phyloP scores from a whole-genome alignment of 441 rosid species.

The Populus hybrid region DNA sequence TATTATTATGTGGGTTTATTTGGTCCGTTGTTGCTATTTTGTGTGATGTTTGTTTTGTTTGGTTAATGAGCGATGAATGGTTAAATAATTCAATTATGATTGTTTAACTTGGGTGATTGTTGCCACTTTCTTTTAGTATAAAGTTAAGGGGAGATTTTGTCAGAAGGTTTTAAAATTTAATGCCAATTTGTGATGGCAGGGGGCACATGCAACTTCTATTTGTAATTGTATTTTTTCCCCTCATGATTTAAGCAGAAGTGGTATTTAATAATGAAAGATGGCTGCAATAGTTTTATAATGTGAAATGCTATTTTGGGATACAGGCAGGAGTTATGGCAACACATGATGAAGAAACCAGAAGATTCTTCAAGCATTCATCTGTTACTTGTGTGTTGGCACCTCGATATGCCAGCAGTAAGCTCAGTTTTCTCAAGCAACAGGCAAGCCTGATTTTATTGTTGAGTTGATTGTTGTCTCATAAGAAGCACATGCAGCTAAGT shows the following conservation, averaged over 20 bases:
- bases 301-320: conserved; percentile 9
- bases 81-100: neutral
- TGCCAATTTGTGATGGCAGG: neutral
- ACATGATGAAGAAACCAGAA: conserved; percentile 83
- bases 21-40: too few relatives aligned
- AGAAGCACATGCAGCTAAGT: neutral
- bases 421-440: conserved; percentile 72
- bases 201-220: neutral
- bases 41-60: neutral
- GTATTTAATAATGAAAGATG: neutral
- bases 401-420: conserved; percentile 80
- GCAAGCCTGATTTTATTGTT: conserved; percentile 31
- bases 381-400: conserved; percentile 76
- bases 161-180: neutral
- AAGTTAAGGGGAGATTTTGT: neutral
- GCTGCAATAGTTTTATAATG: neutral
- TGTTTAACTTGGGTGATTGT: neutral
- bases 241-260: neutral
- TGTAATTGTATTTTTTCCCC: neutral
- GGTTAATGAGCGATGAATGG: neutral
- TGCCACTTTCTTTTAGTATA: neutral
- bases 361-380: conserved; percentile 84
- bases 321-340: conserved; percentile 83
- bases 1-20: neutral
- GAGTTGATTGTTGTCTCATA: neutral